Evolutionary conservation across 140 eudicot species (phyloP).

Genomic region (Eryngium alpinum): DNA sequence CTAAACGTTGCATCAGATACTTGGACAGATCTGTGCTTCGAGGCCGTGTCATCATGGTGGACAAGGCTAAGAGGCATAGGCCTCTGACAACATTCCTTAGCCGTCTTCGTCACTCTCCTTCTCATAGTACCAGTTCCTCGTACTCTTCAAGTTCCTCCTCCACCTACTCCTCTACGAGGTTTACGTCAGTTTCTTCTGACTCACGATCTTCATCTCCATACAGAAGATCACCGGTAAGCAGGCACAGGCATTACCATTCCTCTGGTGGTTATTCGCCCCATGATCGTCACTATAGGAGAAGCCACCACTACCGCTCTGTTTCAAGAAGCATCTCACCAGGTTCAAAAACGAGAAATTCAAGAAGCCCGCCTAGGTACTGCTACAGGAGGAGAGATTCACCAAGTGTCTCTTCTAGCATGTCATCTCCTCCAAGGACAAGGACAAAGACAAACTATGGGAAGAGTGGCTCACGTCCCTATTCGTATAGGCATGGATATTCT

Average conservation of each 20-base stretch:
- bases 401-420: slow-evolving; percentile 24
- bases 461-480: not conserved
- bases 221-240: slow-evolving; percentile 16
- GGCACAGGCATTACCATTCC: slow-evolving; percentile 16
- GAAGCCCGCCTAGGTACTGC: slow-evolving; percentile 25
- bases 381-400: slow-evolving; percentile 10
- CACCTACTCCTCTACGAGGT: slow-evolving; percentile 28
- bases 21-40: too few relatives aligned
- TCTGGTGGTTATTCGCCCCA: slow-evolving; percentile 54
- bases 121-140: not conserved
- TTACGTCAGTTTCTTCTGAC: slow-evolving; percentile 41
- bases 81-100: too few relatives aligned
- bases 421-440: slow-evolving; percentile 26
- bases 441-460: slow-evolving; percentile 16
- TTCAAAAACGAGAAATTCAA: slow-evolving; percentile 40
- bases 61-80: too few relatives aligned
- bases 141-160: slow-evolving; percentile 28
- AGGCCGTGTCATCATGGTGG: too few relatives aligned
- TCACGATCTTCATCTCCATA: slow-evolving; percentile 35
- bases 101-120: too few relatives aligned
- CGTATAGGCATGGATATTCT: slow-evolving; percentile 20
- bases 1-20: too few relatives aligned
- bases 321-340: slow-evolving; percentile 16
- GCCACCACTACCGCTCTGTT: slow-evolving; percentile 20
- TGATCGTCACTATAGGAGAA: slow-evolving; percentile 36